Percentiles rank a stretch among this genome's conserved stretches.
These are phyloP conservation scores for Danielia oregonensis DNA, from an alignment of 805 yeast genomes.

Conservation along the genomic window DNA sequence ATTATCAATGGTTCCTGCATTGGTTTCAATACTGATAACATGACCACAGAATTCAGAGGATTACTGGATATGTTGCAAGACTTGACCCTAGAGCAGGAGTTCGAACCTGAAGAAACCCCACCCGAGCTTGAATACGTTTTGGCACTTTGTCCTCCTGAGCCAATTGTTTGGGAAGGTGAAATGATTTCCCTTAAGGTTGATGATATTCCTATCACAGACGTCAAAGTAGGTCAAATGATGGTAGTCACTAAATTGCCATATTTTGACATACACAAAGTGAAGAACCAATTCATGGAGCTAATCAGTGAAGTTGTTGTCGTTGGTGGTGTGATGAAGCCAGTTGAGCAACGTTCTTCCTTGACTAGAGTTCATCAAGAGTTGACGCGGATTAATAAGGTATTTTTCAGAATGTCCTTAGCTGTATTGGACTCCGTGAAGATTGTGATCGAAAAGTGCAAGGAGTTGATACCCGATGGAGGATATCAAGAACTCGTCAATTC, in stretches of 20 bases:
- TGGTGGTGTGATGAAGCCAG: constrained; percentile 31
- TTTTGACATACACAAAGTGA: constrained; percentile 48
- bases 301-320: constrained; percentile 50
- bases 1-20: constrained; percentile 38
- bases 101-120: constrained; percentile 15
- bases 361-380: constrained; percentile 72
- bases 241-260: constrained; percentile 70
- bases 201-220: constrained; percentile 47
- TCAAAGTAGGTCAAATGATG: constrained; percentile 65
- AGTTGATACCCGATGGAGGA: constrained; percentile 45
- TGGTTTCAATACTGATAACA: constrained; percentile 31
- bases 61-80: constrained; percentile 14
- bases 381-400: constrained; percentile 58
- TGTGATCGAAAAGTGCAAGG: constrained; percentile 51
- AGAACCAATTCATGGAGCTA: constrained; percentile 52
- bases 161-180: constrained; percentile 88
- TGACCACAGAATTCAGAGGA: constrained; percentile 24
- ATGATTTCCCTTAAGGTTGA: constrained; percentile 54
- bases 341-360: constrained; percentile 67
- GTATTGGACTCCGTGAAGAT: constrained; percentile 59
- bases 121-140: constrained; percentile 58
- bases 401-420: constrained; percentile 62
- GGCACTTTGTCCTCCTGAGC: constrained; percentile 74
- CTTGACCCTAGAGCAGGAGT: constrained; percentile 1
- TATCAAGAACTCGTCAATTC: constrained; percentile 76